Percentiles rank a stretch among this genome's conserved stretches.
These are phyloP conservation scores for Phialophora tarda DNA, from an alignment of 2,329 filamentous ascomycete genomes.

Conservation along the genomic window DNA sequence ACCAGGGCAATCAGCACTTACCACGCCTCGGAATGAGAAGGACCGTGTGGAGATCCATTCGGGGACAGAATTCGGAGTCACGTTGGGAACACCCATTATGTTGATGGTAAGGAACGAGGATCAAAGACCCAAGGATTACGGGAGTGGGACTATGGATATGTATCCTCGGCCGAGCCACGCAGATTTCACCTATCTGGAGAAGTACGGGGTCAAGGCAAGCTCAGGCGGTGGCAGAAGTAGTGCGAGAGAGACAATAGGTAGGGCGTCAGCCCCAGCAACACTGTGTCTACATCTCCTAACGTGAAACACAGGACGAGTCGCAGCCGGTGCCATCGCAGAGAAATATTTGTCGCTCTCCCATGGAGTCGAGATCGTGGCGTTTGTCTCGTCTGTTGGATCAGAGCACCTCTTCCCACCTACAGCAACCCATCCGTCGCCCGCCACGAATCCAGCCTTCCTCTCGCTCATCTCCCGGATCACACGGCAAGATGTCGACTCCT, in stretches of 20 bases:
- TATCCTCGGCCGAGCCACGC: constrained; percentile 93
- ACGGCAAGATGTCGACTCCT: constrained; percentile 77
- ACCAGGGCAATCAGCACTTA: constrained; percentile 87
- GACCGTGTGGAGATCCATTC: constrained; percentile 91
- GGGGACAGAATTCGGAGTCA: constrained; percentile 86
- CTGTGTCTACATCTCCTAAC: constrained; percentile 13
- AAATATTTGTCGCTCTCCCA: constrained; percentile 84
- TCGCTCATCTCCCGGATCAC: constrained; percentile 73
- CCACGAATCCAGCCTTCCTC: constrained; percentile 78
- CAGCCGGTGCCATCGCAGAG: constrained; percentile 89
- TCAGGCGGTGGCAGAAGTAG: constrained; percentile 88
- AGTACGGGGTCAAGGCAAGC: constrained; percentile 92
- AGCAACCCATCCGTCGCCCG: constrained; percentile 34
- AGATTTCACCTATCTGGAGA: constrained; percentile 96
- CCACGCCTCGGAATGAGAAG: constrained; percentile 90
- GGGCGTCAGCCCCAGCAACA: constrained; percentile 25
- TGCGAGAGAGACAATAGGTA: constrained; percentile 92
- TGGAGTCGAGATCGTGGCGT: constrained; percentile 89
- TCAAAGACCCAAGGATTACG: constrained; percentile 90
- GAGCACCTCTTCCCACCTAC: constrained; percentile 68
- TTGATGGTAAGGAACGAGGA: constrained; percentile 91
- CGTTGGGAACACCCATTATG: constrained; percentile 87
- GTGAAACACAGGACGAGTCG: constrained; percentile 70
- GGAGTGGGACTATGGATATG: constrained; percentile 79
- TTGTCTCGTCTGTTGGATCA: constrained; percentile 81